Percentiles rank a stretch among this genome's conserved stretches.
phyloP scores from a whole-genome alignment of 192 early-diverging fungal genomes.

The Powellomyces hirtus region DNA sequence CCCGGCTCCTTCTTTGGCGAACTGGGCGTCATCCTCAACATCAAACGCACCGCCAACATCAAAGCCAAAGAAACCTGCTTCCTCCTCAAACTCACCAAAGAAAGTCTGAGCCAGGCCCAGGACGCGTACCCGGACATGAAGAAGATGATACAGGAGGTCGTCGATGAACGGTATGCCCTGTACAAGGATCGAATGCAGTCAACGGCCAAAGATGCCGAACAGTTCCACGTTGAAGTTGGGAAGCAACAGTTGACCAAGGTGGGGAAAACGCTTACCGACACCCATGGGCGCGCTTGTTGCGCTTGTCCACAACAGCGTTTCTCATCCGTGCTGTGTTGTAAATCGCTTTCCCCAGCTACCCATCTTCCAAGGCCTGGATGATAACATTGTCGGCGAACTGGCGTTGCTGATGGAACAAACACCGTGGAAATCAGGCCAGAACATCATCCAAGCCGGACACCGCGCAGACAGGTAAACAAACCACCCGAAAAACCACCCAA shows the following conservation, averaged over 20 bases:
- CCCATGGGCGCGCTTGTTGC: too few relatives aligned
- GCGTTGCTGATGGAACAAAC: slow-evolving; percentile 37
- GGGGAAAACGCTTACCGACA: not conserved
- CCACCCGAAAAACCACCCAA: not conserved
- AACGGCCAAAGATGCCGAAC: slow-evolving; percentile 3
- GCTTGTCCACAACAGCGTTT: too few relatives aligned
- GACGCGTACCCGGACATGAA: slow-evolving; percentile 39
- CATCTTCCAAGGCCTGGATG: slow-evolving; percentile 38
- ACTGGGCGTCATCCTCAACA: slow-evolving; percentile 48
- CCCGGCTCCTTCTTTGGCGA: slow-evolving; percentile 54
- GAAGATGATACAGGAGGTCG: slow-evolving; percentile 34
- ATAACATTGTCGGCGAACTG: slow-evolving; percentile 32
- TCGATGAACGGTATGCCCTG: slow-evolving; percentile 42
- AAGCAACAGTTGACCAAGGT: slow-evolving; percentile 45
- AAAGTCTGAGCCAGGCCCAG: slow-evolving; percentile 32
- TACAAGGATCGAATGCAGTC: slow-evolving; percentile 21
- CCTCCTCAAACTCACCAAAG: slow-evolving; percentile 42
- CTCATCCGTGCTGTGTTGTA: too few relatives aligned
- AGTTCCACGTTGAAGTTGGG: slow-evolving; percentile 43
- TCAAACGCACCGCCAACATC: slow-evolving; percentile 46
- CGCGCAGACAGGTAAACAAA: slow-evolving; percentile 13
- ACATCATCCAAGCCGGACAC: slow-evolving; percentile 39
- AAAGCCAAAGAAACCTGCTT: slow-evolving; percentile 45
- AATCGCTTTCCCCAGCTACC: slow-evolving; percentile 26
- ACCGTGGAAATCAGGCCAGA: slow-evolving; percentile 33